Evolutionary conservation across 192 early-diverging fungal species (phyloP).

Genomic region (Pilobolus umbonatus): DNA sequence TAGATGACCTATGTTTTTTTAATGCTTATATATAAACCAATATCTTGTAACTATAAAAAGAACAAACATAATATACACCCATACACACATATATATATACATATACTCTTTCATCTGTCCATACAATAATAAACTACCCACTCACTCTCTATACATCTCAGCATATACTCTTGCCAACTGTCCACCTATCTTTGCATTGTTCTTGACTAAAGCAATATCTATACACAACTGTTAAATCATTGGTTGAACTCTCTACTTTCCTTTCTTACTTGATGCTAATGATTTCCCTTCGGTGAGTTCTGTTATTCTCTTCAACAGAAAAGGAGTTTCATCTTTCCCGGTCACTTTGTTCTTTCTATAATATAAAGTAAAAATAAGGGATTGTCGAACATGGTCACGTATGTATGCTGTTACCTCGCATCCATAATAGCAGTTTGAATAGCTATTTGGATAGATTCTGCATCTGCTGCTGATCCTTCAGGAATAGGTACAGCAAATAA

Average conservation of each 20-base stretch:
- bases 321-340: conserved; percentile 93
- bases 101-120: too few relatives aligned
- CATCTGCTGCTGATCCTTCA: conserved; percentile 51
- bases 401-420: conserved; percentile 43
- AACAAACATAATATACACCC: too few relatives aligned
- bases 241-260: conserved; percentile 19
- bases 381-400: too few relatives aligned
- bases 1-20: background rate
- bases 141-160: too few relatives aligned
- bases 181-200: conserved; percentile 82
- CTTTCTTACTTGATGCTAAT: conserved; percentile 59
- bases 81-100: too few relatives aligned
- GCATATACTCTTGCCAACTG: conserved; percentile 65
- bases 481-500: conserved; percentile 93
- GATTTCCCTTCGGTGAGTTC: conserved; percentile 84
- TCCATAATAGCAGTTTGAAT: conserved; percentile 71
- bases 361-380: conserved; percentile 1
- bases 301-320: conserved; percentile 79
- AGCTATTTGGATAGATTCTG: conserved; percentile 59
- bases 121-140: too few relatives aligned
- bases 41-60: background rate
- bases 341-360: conserved; percentile 51
- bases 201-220: conserved; percentile 89
- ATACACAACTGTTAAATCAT: background rate
- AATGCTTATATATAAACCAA: background rate